Evolutionary conservation across 2,329 filamentous ascomycete species (phyloP).

Genomic region (Trichoderma guizhouense): DNA sequence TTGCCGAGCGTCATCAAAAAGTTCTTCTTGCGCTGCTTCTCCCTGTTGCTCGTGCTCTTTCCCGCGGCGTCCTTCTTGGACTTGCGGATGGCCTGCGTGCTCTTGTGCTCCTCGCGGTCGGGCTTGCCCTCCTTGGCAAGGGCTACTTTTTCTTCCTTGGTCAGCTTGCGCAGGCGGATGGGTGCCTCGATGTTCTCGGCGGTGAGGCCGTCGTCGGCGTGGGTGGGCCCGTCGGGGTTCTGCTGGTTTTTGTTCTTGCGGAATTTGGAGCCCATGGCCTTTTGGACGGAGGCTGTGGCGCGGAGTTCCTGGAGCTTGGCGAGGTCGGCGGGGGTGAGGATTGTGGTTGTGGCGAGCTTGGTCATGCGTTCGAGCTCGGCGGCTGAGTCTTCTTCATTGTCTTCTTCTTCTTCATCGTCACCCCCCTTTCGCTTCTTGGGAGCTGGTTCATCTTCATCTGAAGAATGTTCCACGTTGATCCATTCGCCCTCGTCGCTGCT

Average conservation of each 20-base stretch:
- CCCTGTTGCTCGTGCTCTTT: conserved; percentile 95
- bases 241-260: conserved; percentile 43
- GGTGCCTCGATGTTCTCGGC: conserved; percentile 89
- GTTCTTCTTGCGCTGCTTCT: conserved; percentile 97
- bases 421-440: conserved; percentile 43
- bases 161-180: conserved; percentile 74
- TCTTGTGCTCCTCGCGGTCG: conserved; percentile 75
- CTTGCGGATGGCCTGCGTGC: conserved; percentile 77
- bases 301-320: conserved; percentile 89
- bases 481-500: conserved; percentile 77
- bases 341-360: conserved; percentile 84
- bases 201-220: conserved; percentile 84
- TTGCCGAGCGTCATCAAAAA: conserved; percentile 98
- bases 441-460: conserved; percentile 70
- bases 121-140: conserved; percentile 80
- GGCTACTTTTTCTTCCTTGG: conserved; percentile 85
- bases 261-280: conserved; percentile 47
- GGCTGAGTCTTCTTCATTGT: conserved; percentile 42
- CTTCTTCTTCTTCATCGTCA: conserved; percentile 26
- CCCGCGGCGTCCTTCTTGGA: conserved; percentile 84
- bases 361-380: conserved; percentile 52
- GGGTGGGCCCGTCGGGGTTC: conserved; percentile 49
- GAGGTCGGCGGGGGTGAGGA: conserved; percentile 94
- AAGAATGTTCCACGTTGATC: conserved; percentile 83
- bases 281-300: conserved; percentile 66